Evolutionary conservation across 2,329 filamentous ascomycete species (phyloP).

Genomic region (Trichoderma semiorbis): DNA sequence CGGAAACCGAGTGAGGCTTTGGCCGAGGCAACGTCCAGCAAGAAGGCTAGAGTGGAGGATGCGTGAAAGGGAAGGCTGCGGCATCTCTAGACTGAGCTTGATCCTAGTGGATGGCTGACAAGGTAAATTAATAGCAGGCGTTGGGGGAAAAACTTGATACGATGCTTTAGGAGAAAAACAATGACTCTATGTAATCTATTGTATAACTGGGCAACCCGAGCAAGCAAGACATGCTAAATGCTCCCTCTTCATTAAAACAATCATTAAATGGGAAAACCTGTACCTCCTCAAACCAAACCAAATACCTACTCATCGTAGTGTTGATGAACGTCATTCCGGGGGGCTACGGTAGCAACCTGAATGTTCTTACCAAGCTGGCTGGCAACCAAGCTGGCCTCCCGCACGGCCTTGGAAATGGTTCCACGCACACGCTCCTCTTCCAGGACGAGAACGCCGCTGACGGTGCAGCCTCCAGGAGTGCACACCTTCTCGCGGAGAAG

Average conservation of each 20-base stretch:
- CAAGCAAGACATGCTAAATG: constrained; percentile 6
- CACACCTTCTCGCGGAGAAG: constrained; percentile 72
- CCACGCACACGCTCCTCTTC: constrained; percentile 71
- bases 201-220: constrained; percentile 7
- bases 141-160: neutral
- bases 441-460: constrained; percentile 67
- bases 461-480: constrained; percentile 75
- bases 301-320: constrained; percentile 3
- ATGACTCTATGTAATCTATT: constrained; percentile 19
- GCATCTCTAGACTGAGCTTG: neutral
- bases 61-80: constrained; percentile 20
- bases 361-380: constrained; percentile 52
- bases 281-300: neutral
- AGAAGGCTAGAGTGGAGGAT: constrained; percentile 45
- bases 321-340: constrained; percentile 23
- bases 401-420: constrained; percentile 62
- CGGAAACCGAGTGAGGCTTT: constrained; percentile 41
- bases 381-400: constrained; percentile 68
- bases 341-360: constrained; percentile 36
- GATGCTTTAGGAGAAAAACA: constrained; percentile 1
- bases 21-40: constrained; percentile 31
- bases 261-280: neutral
- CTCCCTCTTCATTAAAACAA: neutral
- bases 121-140: constrained; percentile 3
- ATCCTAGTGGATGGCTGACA: neutral